Evolutionary conservation across 2,329 filamentous ascomycete genomes (phyloP).

Genomic region (Ascocoryne sarcoides): DNA sequence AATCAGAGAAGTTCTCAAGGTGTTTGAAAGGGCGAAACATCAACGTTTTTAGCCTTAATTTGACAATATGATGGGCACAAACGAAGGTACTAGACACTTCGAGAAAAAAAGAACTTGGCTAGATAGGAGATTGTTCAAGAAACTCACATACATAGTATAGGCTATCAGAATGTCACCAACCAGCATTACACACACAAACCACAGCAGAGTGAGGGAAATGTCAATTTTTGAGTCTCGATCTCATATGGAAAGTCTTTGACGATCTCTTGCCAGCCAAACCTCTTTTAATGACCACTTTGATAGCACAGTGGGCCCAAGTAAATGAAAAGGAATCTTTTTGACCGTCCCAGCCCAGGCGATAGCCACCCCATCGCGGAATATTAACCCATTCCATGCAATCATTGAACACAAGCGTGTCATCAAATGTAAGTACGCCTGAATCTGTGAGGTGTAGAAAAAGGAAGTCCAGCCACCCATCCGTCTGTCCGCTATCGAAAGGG

Average conservation of each 20-base stretch:
- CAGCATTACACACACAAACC: too few relatives aligned
- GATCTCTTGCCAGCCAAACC: constrained; percentile 26
- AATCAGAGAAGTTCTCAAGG: too few relatives aligned
- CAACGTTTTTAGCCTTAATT: too few relatives aligned
- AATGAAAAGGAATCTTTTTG: constrained; percentile 29
- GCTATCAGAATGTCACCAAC: too few relatives aligned
- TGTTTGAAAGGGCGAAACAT: too few relatives aligned
- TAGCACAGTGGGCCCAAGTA: constrained; percentile 20
- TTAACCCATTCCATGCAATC: constrained; percentile 28
- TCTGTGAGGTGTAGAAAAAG: constrained; percentile 27
- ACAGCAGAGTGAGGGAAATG: constrained; percentile 15
- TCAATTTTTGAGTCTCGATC: constrained; percentile 21
- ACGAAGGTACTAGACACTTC: too few relatives aligned
- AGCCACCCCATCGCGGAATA: constrained; percentile 23
- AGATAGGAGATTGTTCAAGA: too few relatives aligned
- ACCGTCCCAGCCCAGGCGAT: constrained; percentile 24
- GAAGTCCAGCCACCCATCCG: constrained; percentile 26
- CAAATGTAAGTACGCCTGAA: constrained; percentile 28
- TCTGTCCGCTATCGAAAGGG: constrained; percentile 23
- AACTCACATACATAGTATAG: too few relatives aligned
- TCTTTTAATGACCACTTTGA: constrained; percentile 26
- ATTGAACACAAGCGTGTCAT: constrained; percentile 26
- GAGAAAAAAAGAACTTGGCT: too few relatives aligned
- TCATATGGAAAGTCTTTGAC: constrained; percentile 27
- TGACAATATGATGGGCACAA: too few relatives aligned